phyloP scores from a whole-genome alignment of 768 basidiomycete genomes.

The Tylopilus balloui region DNA sequence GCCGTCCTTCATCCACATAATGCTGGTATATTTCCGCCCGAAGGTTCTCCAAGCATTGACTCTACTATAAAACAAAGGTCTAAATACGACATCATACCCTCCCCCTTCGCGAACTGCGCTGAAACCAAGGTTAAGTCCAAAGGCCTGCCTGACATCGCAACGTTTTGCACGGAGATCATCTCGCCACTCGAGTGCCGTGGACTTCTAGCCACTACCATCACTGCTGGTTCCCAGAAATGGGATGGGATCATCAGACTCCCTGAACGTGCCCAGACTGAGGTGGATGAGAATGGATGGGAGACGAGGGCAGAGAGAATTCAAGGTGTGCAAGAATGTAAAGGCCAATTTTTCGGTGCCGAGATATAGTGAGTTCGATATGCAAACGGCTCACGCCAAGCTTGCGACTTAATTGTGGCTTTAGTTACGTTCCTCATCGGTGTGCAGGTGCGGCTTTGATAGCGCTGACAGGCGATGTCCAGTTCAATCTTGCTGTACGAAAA shows the following conservation, averaged over 20 bases:
- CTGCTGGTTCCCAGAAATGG: slow-evolving; percentile 39
- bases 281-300: slow-evolving; percentile 26
- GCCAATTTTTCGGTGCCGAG: slow-evolving; percentile 37
- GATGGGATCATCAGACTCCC: slow-evolving; percentile 51
- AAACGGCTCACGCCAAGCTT: background rate
- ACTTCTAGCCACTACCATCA: slow-evolving; percentile 38
- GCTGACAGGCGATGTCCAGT: slow-evolving; percentile 53
- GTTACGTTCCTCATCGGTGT: slow-evolving; percentile 21
- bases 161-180: slow-evolving; percentile 38
- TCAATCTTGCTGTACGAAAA: slow-evolving; percentile 38
- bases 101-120: slow-evolving; percentile 13
- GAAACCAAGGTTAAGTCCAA: slow-evolving; percentile 8
- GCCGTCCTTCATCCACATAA: slow-evolving; percentile 17
- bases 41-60: slow-evolving; percentile 13
- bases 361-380: slow-evolving; percentile 24
- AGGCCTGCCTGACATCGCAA: slow-evolving; percentile 9
- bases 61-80: slow-evolving; percentile 10
- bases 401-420: slow-evolving; percentile 3
- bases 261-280: slow-evolving; percentile 15
- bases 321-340: slow-evolving; percentile 26
- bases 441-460: slow-evolving; percentile 49
- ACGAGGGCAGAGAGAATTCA: slow-evolving; percentile 22
- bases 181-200: slow-evolving; percentile 42
- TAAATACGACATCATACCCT: slow-evolving; percentile 12
- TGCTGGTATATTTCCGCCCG: slow-evolving; percentile 12